These are phyloP conservation scores for Candida chauliodis DNA, from an alignment of 805 yeast species.

Conservation along the genomic window DNA sequence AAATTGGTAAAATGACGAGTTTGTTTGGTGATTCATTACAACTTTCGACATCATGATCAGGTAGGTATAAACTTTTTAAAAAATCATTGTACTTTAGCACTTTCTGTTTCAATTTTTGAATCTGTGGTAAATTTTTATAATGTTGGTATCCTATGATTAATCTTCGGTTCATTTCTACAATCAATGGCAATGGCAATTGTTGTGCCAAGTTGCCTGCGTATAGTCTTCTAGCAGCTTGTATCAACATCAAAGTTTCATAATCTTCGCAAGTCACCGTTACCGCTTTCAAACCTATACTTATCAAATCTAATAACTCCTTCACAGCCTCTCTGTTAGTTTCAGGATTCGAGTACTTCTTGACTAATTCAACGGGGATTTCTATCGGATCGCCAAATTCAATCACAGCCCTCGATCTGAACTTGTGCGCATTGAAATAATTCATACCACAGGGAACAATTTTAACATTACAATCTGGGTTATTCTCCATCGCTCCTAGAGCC, in stretches of 20 bases:
- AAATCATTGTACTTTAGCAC: slow-evolving; percentile 68
- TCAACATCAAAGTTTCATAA: slow-evolving; percentile 82
- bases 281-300: slow-evolving; percentile 70
- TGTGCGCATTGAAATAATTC: slow-evolving; percentile 95
- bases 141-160: slow-evolving; percentile 77
- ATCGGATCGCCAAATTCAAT: slow-evolving; percentile 91
- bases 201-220: slow-evolving; percentile 74
- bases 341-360: slow-evolving; percentile 61
- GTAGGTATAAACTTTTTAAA: slow-evolving; percentile 46
- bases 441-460: slow-evolving; percentile 95
- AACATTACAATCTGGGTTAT: slow-evolving; percentile 70
- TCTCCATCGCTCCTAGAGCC: slow-evolving; percentile 93
- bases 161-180: slow-evolving; percentile 88
- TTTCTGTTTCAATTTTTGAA: slow-evolving; percentile 56
- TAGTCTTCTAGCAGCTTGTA: slow-evolving; percentile 87
- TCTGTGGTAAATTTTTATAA: slow-evolving; percentile 65
- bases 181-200: slow-evolving; percentile 71
- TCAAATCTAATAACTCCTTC: slow-evolving; percentile 61
- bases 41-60: slow-evolving; percentile 58
- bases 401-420: slow-evolving; percentile 92
- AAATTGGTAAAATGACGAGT: slow-evolving; percentile 45
- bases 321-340: slow-evolving; percentile 72
- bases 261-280: slow-evolving; percentile 89
- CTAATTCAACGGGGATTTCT: slow-evolving; percentile 53
- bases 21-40: slow-evolving; percentile 47